Evolutionary conservation across 805 yeast species (phyloP), one percentile per base, ranked within the genome.

Genomic region (Kodamaea jinghongensis): DNA sequence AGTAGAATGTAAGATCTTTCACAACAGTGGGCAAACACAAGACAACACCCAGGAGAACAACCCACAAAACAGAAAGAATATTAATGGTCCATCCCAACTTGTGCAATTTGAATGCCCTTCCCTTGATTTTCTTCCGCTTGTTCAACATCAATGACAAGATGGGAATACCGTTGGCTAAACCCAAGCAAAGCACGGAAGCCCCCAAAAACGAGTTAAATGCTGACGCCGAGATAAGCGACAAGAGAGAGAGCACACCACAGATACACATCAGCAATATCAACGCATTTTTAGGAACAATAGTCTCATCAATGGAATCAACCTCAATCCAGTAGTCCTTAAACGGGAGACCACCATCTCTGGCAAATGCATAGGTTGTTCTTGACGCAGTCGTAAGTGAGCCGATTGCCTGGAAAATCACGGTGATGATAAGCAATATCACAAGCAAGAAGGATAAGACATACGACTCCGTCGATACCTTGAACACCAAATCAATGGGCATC

Each of bases 191-290:
- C 2, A 87, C 93, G 7, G 91, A 81, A 12, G 90, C 81, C 0
- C 95, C 93, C 65, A 86, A 78, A 58, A 86, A 86, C 3, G 95
- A 89, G 58, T 83, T 83, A 60, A 86, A 83, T 0, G 93, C 89
- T 6, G 89, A 76, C 4, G 79, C 67, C 0, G 91, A 83, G 1
- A 86, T 59, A 31, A 86, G 61, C 2, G 90, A 83, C 29, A 86
- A 65, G 6, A 81, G 56, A 1, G 90, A 86, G 33, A 86, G 60
- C 2, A 76, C 39, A 13, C 74, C 73, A 22, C 86, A 76, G 14
- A 83, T 77, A 0, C 62, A 74, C 72, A 83, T 80, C 11, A 87
- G 79, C 31, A 84, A 61, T 30, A 80, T 58, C 17, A 85, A 67
- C 0, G 93, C 84, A 55, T 85, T 80, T 47, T 76, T 77, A 2